phyloP scores from a whole-genome alignment of 2,329 filamentous ascomycete genomes.

The Tolypocladium ophioglossoides region DNA sequence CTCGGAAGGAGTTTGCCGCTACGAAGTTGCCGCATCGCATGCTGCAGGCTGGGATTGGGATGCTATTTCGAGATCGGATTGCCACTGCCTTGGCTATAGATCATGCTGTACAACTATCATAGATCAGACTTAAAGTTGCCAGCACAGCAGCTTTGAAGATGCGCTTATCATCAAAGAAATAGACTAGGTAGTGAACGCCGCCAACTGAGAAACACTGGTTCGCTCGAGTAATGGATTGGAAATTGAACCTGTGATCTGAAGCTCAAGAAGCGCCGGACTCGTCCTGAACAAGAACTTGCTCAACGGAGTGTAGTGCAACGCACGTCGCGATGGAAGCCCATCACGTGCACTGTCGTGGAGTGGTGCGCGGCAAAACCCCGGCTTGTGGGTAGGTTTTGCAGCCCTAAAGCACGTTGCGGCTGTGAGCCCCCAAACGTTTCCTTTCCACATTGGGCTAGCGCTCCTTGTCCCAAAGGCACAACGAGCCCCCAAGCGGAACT shows the following conservation, averaged over 20 bases:
- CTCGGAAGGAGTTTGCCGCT: neutral
- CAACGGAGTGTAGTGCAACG: too few species aligned
- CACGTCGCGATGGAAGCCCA: neutral
- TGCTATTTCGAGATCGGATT: neutral
- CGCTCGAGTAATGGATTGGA: too few species aligned
- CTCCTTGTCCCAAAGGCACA: slow-evolving; percentile 24
- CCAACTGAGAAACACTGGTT: neutral
- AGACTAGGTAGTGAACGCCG: neutral
- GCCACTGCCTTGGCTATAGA: neutral
- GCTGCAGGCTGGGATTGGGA: neutral
- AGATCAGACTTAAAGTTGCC: neutral
- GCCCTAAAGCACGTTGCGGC: slow-evolving; percentile 25
- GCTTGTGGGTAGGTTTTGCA: slow-evolving; percentile 26
- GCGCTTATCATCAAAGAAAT: neutral
- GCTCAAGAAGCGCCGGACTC: neutral
- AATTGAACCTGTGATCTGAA: neutral
- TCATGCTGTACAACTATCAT: neutral
- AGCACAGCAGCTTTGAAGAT: neutral
- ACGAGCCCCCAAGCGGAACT: slow-evolving; percentile 26
- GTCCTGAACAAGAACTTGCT: too few species aligned
- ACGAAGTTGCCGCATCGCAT: neutral
- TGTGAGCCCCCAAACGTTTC: slow-evolving; percentile 15
- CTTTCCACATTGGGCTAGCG: slow-evolving; percentile 24
- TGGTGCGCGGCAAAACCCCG: slow-evolving; percentile 19
- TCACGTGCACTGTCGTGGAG: too few species aligned